Percentiles rank a stretch among this genome's conserved stretches.
Evolutionary conservation across 2,329 filamentous ascomycete genomes (phyloP).

Genomic region (Fusarium mangiferae): DNA sequence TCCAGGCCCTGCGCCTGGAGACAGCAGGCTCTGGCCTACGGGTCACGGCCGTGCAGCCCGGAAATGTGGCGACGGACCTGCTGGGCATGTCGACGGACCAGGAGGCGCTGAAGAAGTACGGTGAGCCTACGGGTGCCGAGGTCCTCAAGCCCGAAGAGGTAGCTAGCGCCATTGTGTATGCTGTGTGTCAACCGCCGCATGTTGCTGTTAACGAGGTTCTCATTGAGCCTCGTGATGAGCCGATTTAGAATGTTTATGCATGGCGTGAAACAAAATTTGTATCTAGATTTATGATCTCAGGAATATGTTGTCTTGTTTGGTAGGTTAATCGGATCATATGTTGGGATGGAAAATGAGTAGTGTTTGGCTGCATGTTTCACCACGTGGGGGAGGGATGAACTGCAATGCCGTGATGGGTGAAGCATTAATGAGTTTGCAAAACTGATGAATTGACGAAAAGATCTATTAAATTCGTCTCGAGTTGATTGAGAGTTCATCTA

Average conservation of each 20-base stretch:
- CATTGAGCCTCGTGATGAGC: constrained; percentile 81
- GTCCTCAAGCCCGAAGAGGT: constrained; percentile 80
- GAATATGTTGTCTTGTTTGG: constrained; percentile 20
- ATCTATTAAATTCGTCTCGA: not conserved
- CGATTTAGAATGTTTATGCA: constrained; percentile 60
- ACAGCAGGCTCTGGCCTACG: constrained; percentile 78
- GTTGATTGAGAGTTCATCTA: not conserved
- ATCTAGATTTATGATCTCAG: constrained; percentile 30
- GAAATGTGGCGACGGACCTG: constrained; percentile 79
- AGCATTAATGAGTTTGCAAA: not conserved
- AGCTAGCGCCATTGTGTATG: constrained; percentile 77
- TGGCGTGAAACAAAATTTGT: not conserved
- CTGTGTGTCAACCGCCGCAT: constrained; percentile 77
- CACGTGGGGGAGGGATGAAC: constrained; percentile 29
- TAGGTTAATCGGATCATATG: constrained; percentile 30
- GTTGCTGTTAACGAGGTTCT: constrained; percentile 84
- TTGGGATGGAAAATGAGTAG: constrained; percentile 24
- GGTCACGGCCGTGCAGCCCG: constrained; percentile 80
- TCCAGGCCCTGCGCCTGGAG: constrained; percentile 80
- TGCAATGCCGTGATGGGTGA: constrained; percentile 12
- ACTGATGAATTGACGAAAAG: constrained; percentile 17
- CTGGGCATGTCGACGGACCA: constrained; percentile 78
- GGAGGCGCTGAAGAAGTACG: constrained; percentile 82
- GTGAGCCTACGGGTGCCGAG: constrained; percentile 78
- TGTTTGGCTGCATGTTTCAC: constrained; percentile 35